These are phyloP conservation scores for Daldinia grandis DNA, from an alignment of 495 filamentous ascomycete species.

Conservation along the genomic window DNA sequence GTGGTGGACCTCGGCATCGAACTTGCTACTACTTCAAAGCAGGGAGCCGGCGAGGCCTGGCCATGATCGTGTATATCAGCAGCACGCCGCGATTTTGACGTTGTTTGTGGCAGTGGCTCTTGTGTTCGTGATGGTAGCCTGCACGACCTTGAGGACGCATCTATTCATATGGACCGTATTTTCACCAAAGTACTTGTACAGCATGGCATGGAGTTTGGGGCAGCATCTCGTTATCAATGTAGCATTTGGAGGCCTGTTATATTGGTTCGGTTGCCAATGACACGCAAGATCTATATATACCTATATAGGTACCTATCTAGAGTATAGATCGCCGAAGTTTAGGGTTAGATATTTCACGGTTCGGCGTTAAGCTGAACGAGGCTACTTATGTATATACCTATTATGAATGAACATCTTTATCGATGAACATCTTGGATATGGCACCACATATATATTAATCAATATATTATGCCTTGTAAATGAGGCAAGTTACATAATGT, in stretches of 20 bases:
- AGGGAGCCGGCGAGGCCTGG: slow-evolving; percentile 6
- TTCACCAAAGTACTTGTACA: slow-evolving; percentile 94
- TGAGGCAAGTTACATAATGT: slow-evolving; percentile 5
- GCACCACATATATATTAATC: background rate
- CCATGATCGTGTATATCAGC: slow-evolving; percentile 40
- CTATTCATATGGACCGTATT: slow-evolving; percentile 99
- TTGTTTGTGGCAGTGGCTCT: slow-evolving; percentile 68
- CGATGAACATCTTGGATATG: background rate
- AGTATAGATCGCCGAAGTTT: background rate
- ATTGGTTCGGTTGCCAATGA: slow-evolving; percentile 55
- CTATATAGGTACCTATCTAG: too few species aligned
- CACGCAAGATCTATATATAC: background rate
- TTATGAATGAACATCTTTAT: background rate
- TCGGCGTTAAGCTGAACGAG: background rate
- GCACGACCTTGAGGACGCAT: slow-evolving; percentile 83
- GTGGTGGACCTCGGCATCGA: slow-evolving; percentile 77
- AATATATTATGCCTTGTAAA: background rate
- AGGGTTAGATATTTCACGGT: background rate
- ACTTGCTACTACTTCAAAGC: slow-evolving; percentile 60
- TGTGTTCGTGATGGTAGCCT: slow-evolving; percentile 85
- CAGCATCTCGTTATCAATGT: slow-evolving; percentile 80
- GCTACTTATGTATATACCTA: background rate
- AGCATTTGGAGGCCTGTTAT: slow-evolving; percentile 63
- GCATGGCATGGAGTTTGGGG: slow-evolving; percentile 83
- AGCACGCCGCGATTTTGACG: slow-evolving; percentile 69